Evolutionary conservation across 1,284 basidiomycete species (phyloP).

Genomic region (Tetrapyrgos nigripes): DNA sequence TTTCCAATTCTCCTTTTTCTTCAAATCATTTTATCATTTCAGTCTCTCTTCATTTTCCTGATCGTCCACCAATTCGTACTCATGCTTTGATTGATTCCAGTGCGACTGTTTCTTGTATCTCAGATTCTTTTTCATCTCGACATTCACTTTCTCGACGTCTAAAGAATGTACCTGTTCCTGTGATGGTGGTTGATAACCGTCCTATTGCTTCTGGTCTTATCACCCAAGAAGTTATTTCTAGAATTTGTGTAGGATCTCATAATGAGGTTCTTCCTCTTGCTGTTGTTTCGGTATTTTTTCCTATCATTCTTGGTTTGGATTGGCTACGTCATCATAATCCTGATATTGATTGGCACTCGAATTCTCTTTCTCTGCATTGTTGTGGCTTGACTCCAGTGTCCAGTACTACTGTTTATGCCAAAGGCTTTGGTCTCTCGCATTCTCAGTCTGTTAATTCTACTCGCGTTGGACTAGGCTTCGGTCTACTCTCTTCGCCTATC

Average conservation of each 20-base stretch:
- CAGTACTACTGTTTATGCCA: slow-evolving; percentile 20
- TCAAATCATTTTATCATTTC: slow-evolving; percentile 37
- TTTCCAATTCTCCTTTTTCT: slow-evolving; percentile 13
- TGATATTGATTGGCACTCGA: slow-evolving; percentile 16
- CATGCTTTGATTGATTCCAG: slow-evolving; percentile 30
- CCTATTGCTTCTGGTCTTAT: slow-evolving; percentile 39
- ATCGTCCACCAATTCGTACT: slow-evolving; percentile 25
- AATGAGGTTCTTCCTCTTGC: slow-evolving; percentile 10
- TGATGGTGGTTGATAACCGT: slow-evolving; percentile 38
- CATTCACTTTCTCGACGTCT: slow-evolving; percentile 33
- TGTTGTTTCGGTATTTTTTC: slow-evolving; percentile 16
- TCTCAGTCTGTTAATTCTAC: not conserved
- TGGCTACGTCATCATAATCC: slow-evolving; percentile 21
- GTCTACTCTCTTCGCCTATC: not conserved
- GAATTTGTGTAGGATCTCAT: slow-evolving; percentile 28
- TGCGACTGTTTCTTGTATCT: slow-evolving; percentile 37
- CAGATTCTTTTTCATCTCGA: slow-evolving; percentile 29
- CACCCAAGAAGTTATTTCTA: slow-evolving; percentile 36
- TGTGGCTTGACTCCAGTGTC: slow-evolving; percentile 6
- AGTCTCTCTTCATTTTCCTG: slow-evolving; percentile 20
- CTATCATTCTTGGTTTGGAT: slow-evolving; percentile 21
- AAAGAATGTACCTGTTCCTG: slow-evolving; percentile 32
- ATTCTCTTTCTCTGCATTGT: slow-evolving; percentile 3
- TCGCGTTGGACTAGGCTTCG: not conserved
- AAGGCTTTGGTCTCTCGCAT: not conserved